These are phyloP conservation scores for Papiliotrema fonsecae DNA, from an alignment of 1,284 basidiomycete genomes.

Conservation along the genomic window DNA sequence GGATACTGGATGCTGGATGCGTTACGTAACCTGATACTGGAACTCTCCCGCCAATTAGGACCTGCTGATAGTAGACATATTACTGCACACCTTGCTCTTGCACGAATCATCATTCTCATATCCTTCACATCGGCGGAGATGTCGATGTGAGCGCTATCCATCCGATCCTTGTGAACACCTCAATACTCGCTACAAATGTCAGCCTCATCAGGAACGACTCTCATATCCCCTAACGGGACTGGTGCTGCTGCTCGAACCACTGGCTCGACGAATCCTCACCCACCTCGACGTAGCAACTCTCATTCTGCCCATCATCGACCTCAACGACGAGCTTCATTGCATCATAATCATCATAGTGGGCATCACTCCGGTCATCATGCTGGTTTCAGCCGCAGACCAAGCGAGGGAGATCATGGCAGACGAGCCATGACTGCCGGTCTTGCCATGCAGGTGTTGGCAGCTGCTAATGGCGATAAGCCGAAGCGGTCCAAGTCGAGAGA, in stretches of 20 bases:
- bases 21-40: too few species aligned
- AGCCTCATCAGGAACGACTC: conserved; percentile 33
- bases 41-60: too few species aligned
- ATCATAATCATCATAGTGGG: not conserved
- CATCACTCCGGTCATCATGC: not conserved
- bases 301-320: not conserved
- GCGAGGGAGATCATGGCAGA: conserved; percentile 34
- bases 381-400: not conserved
- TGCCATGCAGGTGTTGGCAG: conserved; percentile 36
- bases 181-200: too few species aligned
- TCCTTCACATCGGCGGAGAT: too few species aligned
- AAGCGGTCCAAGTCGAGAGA: conserved; percentile 24
- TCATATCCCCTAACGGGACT: conserved; percentile 32
- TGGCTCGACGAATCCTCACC: not conserved
- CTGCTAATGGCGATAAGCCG: conserved; percentile 4
- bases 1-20: too few species aligned
- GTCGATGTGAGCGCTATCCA: too few species aligned
- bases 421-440: conserved; percentile 36
- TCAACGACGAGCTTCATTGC: not conserved
- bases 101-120: too few species aligned
- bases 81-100: too few species aligned
- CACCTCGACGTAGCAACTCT: not conserved
- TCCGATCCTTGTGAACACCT: too few species aligned
- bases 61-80: too few species aligned
- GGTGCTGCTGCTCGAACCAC: not conserved